Evolutionary conservation across 192 early-diverging fungal species (phyloP), one percentile per base, ranked within the genome.

Genomic region (Rhizophagus prolifer): DNA sequence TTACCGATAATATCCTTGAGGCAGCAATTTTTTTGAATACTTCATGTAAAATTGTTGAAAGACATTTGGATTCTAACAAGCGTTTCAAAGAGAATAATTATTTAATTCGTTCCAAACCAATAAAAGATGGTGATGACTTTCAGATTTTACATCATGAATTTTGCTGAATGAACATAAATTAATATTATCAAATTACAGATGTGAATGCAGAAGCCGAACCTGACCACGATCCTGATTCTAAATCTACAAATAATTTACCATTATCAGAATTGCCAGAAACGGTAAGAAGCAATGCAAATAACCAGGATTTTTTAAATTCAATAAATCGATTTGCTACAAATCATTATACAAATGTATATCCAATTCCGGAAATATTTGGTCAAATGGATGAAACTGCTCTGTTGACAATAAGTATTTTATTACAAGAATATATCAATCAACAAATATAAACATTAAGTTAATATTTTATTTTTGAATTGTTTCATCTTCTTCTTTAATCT

Each of bases 351-450:
- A 65, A 65, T 31, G 13, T 16, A 3, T 31, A 65, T 65, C 14
- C 25, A 36, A 30, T 65, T 16, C 63, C 63, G 16, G 63, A 31
- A 65, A 65, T 65, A 3, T 65, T 31, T 65, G 63, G 30, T 4
- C 63, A 65, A 31, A 65, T 65, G 63, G 63, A 65, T 31, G 63
- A 65, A 7, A 30, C 63, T 31, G 63, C 63, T 31, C 30, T 65
- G 14, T 36, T 65, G 26, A 65, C 63, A 65, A 65, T 65, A 44
- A 54, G 47, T 54, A 54, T 54, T 54, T 54, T 19, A 16, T 54
- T 54, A 19, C 47, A 54, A 54, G 47, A 54, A 21, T 54, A 54
- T 54, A 14, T 19, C 16, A 19, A 54, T 19, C 47, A 54, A 54
- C 4, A 19, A 47, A 54, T 16, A 21, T 54, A 19, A 0, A 2